Percentiles rank a stretch among this genome's conserved stretches.
These are phyloP conservation scores for Cyphellophora attinorum DNA, from an alignment of 2,329 filamentous ascomycete species.

Conservation along the genomic window DNA sequence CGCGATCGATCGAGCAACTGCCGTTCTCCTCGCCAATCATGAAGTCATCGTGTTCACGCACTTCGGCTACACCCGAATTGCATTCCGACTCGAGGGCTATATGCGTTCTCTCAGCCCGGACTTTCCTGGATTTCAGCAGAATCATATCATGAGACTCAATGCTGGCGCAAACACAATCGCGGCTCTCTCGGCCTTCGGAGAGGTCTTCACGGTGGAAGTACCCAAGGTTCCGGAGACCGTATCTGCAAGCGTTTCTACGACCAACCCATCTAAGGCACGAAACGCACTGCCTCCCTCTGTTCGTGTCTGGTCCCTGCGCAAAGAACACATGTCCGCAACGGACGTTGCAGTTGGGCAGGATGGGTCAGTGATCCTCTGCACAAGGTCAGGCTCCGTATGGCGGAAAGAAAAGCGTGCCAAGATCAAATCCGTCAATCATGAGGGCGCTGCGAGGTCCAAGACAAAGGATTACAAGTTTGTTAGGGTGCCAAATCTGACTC, in stretches of 20 bases:
- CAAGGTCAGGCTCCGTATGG: slow-evolving; percentile 88
- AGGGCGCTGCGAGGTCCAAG: slow-evolving; percentile 44
- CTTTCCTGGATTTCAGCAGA: slow-evolving; percentile 57
- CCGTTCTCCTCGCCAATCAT: slow-evolving; percentile 72
- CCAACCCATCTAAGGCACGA: slow-evolving; percentile 83
- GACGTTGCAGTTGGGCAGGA: slow-evolving; percentile 87
- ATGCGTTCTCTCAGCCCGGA: slow-evolving; percentile 56
- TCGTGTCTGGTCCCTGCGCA: slow-evolving; percentile 81
- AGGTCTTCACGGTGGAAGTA: slow-evolving; percentile 77
- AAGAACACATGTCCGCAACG: slow-evolving; percentile 70
- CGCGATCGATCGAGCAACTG: slow-evolving; percentile 83
- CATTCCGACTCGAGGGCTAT: slow-evolving; percentile 68
- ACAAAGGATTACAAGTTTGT: slow-evolving; percentile 93
- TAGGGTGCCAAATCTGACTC: slow-evolving; percentile 76
- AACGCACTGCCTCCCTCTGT: slow-evolving; percentile 69
- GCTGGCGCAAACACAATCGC: slow-evolving; percentile 88
- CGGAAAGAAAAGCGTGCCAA: slow-evolving; percentile 73
- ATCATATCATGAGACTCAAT: slow-evolving; percentile 65
- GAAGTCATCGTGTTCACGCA: slow-evolving; percentile 92
- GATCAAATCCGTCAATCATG: slow-evolving; percentile 45
- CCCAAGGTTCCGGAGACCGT: slow-evolving; percentile 57
- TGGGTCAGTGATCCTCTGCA: slow-evolving; percentile 89
- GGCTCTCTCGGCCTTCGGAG: slow-evolving; percentile 71
- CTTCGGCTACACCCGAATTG: slow-evolving; percentile 86
- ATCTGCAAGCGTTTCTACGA: slow-evolving; percentile 62